Percentiles rank a stretch among this genome's conserved stretches.
Conservation (phyloP, 192 early-diverging fungal species). For the Rhizophagus sp. region DNA sequence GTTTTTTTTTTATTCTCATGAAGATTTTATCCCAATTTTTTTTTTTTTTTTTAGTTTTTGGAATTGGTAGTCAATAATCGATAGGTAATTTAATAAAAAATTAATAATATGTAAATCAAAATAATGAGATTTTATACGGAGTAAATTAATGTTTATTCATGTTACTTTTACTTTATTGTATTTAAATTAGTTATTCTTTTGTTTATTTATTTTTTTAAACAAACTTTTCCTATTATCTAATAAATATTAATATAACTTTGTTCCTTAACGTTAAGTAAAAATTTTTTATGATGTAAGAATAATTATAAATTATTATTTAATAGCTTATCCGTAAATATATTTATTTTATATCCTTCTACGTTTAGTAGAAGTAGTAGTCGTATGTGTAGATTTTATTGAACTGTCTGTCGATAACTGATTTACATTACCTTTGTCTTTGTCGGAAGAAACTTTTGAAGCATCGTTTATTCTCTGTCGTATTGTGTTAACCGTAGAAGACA, state of each 20-base stretch:
- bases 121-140: too few relatives aligned
- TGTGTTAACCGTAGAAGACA: slow-evolving; percentile 12
- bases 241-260: slow-evolving; percentile 5
- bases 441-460: slow-evolving; percentile 3
- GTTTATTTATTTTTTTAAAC: not conserved
- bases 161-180: too few relatives aligned
- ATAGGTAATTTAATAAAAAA: slow-evolving; percentile 25
- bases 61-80: slow-evolving; percentile 57
- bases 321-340: too few relatives aligned
- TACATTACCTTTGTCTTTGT: not conserved
- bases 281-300: too few relatives aligned
- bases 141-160: too few relatives aligned
- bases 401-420: not conserved
- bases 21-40: not conserved
- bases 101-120: too few relatives aligned
- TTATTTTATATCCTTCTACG: not conserved
- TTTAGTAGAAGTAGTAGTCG: not conserved
- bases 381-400: too few relatives aligned
- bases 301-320: too few relatives aligned
- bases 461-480: slow-evolving; percentile 20
- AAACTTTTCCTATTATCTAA: not conserved
- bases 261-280: too few relatives aligned
- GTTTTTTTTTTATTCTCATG: too few relatives aligned
- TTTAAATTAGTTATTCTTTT: too few relatives aligned
- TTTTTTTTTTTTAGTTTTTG: slow-evolving; percentile 40